Evolutionary conservation across 306 rosid genomes (phyloP).

Genomic region (barrel medic (Medicago truncatula)): DNA sequence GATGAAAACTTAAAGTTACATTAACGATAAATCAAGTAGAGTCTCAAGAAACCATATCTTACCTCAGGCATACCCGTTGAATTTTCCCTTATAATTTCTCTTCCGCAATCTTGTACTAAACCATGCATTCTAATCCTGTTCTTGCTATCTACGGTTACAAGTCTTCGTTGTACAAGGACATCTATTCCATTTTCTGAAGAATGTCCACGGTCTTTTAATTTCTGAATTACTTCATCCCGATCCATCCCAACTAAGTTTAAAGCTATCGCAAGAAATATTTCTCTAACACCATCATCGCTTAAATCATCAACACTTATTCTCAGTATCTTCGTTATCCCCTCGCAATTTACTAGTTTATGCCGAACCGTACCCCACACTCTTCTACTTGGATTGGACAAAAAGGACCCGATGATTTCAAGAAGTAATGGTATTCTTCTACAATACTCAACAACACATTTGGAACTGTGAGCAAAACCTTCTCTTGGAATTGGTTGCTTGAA

Average conservation of each 20-base stretch:
- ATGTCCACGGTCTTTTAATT: not conserved
- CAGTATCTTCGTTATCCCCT: no score
- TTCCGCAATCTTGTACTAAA: no score
- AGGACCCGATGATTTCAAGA: constrained; percentile 10
- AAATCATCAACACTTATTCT: constrained; percentile 3
- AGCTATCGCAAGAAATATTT: constrained; percentile 3
- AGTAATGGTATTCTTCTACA: not conserved
- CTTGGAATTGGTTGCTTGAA: not conserved
- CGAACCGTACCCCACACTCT: no score
- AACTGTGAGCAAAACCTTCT: not conserved
- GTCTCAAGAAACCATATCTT: no score
- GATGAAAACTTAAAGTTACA: no score
- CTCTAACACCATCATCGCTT: not conserved
- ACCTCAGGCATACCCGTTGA: no score
- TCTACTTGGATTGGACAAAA: not conserved
- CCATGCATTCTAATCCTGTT: not conserved
- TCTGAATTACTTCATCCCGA: not conserved
- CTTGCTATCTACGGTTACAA: not conserved
- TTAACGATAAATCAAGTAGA: no score
- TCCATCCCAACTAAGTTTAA: constrained; percentile 5
- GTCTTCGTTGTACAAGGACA: not conserved
- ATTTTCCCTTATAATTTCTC: no score
- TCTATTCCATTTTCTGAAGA: not conserved
- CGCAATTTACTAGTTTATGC: no score
- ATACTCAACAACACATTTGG: not conserved